Evolutionary conservation across 164 flowering plant species (phyloP), one percentile per base, ranked within the genome.

Genomic region (Piper betle): DNA sequence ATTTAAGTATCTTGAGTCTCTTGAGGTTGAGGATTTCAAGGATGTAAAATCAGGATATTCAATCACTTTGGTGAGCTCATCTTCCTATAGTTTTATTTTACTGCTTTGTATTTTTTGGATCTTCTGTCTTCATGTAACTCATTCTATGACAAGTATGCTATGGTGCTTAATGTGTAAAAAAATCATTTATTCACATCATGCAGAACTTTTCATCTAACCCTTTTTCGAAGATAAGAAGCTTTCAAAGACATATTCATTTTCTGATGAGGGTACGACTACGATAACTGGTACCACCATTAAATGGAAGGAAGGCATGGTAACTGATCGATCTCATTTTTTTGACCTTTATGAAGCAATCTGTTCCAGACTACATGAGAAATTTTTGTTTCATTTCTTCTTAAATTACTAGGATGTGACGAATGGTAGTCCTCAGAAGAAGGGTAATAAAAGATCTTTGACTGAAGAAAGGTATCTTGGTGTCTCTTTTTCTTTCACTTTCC

Each of bases 241-340:
- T 55, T 72, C 70, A 33, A 81, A 79, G 67, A 65, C 78, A 4
- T 73, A 68, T 68, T 66, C 75, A 39, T 79, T 77, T 71, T 61
- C 68, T 25, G 80, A 79, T 38, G 82, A 81, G 50, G 85, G 80
- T 46, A 67, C 74, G 12, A 73, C 79, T 9, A 74, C 75, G 60
- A 72, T 79, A 52, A 67, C 77, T 37, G 82, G 77, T 57, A 79
- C 82, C 55, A 46, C 63, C 42, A 81, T 81, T 60, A 72, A 75
- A 66, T 81, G 85, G 85, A 81, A 77, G 66, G 78, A 73, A 59
- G 82, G 82, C 64, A 78, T 74, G 84, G 84, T 80, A 76, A 69
- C 3, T 46, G 63, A 39, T 12, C 37, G 9, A 4, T 39, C 40
- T 68, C 17, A 52, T 41, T 9, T 25, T 52, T 6, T 16, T 53